Percentiles rank a stretch among this genome's conserved stretches.
Evolutionary conservation across 441 rosid species (phyloP).

Genomic region (Sinapis alba): DNA sequence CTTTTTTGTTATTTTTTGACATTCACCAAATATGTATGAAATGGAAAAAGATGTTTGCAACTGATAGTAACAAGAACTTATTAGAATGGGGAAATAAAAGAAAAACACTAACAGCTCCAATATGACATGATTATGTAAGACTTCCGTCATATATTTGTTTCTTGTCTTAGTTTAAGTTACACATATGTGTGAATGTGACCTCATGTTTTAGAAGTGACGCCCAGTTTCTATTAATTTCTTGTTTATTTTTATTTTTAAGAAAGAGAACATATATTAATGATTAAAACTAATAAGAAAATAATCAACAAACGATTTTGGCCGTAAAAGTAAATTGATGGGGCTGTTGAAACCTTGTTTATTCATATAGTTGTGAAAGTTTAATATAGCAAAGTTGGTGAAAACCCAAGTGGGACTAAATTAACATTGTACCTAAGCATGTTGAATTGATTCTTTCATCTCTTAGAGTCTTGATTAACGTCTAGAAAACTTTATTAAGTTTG

Average conservation of each 20-base stretch:
- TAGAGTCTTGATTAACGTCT: slow-evolving; percentile 22
- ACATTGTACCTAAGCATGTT: slow-evolving; percentile 40
- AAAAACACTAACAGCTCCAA: slow-evolving; percentile 3
- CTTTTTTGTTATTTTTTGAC: too few relatives aligned
- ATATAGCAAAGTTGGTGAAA: slow-evolving; percentile 40
- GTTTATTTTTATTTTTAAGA: not conserved
- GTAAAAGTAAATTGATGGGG: slow-evolving; percentile 30
- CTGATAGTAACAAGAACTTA: not conserved
- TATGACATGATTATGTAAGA: slow-evolving; percentile 31
- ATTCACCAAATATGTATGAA: too few relatives aligned
- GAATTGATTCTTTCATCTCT: slow-evolving; percentile 29
- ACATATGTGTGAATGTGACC: slow-evolving; percentile 16
- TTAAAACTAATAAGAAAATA: slow-evolving; percentile 6
- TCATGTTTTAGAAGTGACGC: slow-evolving; percentile 22
- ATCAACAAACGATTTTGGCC: slow-evolving; percentile 14
- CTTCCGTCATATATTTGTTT: slow-evolving; percentile 26
- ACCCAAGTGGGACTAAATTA: slow-evolving; percentile 36
- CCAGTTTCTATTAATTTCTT: slow-evolving; percentile 12
- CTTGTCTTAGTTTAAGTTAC: slow-evolving; percentile 14
- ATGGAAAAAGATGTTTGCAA: not conserved
- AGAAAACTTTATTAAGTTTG: not conserved
- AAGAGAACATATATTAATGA: not conserved
- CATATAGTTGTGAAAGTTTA: slow-evolving; percentile 24
- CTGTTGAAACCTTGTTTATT: slow-evolving; percentile 36
- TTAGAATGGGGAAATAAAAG: not conserved